Conservation (phyloP, 2,329 filamentous ascomycete genomes). For the Bisporella sp. region DNA sequence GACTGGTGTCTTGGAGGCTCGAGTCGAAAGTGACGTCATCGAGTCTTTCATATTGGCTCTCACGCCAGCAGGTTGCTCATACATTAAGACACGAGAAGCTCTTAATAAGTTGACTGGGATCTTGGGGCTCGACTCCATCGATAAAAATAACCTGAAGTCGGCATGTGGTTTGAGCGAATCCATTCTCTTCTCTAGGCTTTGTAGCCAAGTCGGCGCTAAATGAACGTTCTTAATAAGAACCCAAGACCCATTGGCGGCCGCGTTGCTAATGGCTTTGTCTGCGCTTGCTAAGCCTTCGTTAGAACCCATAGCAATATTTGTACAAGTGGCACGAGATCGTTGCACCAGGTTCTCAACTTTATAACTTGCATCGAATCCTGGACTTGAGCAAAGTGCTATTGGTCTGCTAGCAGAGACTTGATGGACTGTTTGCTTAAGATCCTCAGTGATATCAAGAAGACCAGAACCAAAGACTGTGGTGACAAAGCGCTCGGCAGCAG, state of each 20-base stretch:
- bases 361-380: slow-evolving; percentile 97
- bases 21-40: slow-evolving; percentile 70
- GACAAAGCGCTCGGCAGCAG: slow-evolving; percentile 86
- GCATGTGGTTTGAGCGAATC: slow-evolving; percentile 89
- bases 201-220: slow-evolving; percentile 89
- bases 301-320: slow-evolving; percentile 98
- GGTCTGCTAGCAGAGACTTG: slow-evolving; percentile 80
- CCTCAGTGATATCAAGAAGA: slow-evolving; percentile 77
- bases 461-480: slow-evolving; percentile 75
- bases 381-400: slow-evolving; percentile 86
- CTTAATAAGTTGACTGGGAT: slow-evolving; percentile 94
- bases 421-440: slow-evolving; percentile 76
- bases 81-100: slow-evolving; percentile 91
- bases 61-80: slow-evolving; percentile 95
- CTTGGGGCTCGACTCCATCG: slow-evolving; percentile 95
- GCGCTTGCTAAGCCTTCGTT: slow-evolving; percentile 88
- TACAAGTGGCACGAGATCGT: slow-evolving; percentile 72
- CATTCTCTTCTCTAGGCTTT: slow-evolving; percentile 94
- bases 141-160: slow-evolving; percentile 91
- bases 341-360: slow-evolving; percentile 96
- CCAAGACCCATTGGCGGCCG: slow-evolving; percentile 88
- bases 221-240: slow-evolving; percentile 99
- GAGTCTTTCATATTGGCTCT: slow-evolving; percentile 99
- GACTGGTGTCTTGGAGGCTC: slow-evolving; percentile 74
- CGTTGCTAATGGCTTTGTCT: slow-evolving; percentile 91